Conservation (phyloP, 2,329 filamentous ascomycete genomes). For the Microdochium bolleyi region DNA sequence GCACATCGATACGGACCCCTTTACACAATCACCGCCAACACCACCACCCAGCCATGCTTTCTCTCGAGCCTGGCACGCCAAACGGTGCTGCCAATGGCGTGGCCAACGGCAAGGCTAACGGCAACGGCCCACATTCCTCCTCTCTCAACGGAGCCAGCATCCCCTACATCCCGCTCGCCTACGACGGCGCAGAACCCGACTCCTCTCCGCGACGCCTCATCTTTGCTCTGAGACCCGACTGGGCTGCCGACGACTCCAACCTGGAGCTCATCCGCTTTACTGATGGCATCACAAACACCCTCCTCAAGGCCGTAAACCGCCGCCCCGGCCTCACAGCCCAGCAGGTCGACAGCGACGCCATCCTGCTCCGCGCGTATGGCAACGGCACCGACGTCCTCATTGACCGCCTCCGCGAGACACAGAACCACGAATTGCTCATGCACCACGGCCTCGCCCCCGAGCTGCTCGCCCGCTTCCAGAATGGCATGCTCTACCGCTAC, state of each 20-base stretch:
- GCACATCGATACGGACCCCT: not conserved
- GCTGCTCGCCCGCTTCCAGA: slow-evolving; percentile 85
- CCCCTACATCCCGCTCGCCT: slow-evolving; percentile 65
- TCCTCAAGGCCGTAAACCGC: slow-evolving; percentile 69
- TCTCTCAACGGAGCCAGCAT: slow-evolving; percentile 37
- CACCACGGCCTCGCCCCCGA: slow-evolving; percentile 75
- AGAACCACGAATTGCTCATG: slow-evolving; percentile 81
- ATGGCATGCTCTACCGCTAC: slow-evolving; percentile 92
- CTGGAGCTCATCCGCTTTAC: slow-evolving; percentile 89
- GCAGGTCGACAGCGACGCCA: slow-evolving; percentile 61
- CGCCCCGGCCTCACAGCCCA: slow-evolving; percentile 53
- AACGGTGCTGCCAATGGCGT: too few relatives aligned
- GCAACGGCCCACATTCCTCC: too few relatives aligned
- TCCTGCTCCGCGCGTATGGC: slow-evolving; percentile 88
- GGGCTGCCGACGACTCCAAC: slow-evolving; percentile 64
- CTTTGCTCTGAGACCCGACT: slow-evolving; percentile 72
- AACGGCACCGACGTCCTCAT: slow-evolving; percentile 92
- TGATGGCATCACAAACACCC: slow-evolving; percentile 95
- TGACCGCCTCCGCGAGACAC: slow-evolving; percentile 78
- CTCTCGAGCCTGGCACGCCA: slow-evolving; percentile 1
- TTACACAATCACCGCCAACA: slow-evolving; percentile 1
- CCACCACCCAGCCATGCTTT: slow-evolving; percentile 12
- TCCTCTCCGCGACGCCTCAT: slow-evolving; percentile 74
- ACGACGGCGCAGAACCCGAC: slow-evolving; percentile 70
- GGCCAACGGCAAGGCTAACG: too few relatives aligned